These are phyloP conservation scores for Penicillium steckii DNA, from an alignment of 495 filamentous ascomycete genomes.

Conservation along the genomic window DNA sequence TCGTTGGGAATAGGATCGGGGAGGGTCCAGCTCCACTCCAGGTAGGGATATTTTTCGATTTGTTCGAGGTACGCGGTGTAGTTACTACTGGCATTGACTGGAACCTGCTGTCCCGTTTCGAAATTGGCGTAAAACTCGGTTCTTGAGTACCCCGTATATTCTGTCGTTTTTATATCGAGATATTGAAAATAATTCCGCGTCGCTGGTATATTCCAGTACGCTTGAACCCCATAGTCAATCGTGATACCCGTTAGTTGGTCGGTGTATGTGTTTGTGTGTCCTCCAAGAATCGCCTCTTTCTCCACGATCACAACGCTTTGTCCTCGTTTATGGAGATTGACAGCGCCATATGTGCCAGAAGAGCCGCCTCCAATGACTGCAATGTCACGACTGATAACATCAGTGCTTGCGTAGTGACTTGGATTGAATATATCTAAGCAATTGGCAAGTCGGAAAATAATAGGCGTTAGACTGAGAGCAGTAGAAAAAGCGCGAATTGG, in stretches of 20 bases:
- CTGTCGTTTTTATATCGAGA: constrained; percentile 19
- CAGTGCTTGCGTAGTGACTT: background rate
- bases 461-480: background rate
- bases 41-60: constrained; percentile 41
- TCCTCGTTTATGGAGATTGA: constrained; percentile 38
- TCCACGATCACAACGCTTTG: constrained; percentile 46
- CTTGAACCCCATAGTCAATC: constrained; percentile 43
- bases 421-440: background rate
- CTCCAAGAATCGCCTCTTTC: constrained; percentile 37
- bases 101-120: constrained; percentile 7
- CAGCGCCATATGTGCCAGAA: constrained; percentile 46
- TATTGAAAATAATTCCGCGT: constrained; percentile 32
- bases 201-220: constrained; percentile 36
- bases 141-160: background rate
- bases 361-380: constrained; percentile 50
- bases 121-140: constrained; percentile 1
- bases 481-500: background rate
- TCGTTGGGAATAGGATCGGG: constrained; percentile 48
- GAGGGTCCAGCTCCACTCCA: constrained; percentile 39
- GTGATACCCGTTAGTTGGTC: constrained; percentile 35
- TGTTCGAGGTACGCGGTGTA: constrained; percentile 27
- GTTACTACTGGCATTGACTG: constrained; percentile 15
- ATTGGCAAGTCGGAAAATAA: background rate
- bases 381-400: constrained; percentile 31
- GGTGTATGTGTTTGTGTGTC: constrained; percentile 42